Conservation (phyloP, 2,329 filamentous ascomycete genomes). For the Sporothrix phasma region DNA sequence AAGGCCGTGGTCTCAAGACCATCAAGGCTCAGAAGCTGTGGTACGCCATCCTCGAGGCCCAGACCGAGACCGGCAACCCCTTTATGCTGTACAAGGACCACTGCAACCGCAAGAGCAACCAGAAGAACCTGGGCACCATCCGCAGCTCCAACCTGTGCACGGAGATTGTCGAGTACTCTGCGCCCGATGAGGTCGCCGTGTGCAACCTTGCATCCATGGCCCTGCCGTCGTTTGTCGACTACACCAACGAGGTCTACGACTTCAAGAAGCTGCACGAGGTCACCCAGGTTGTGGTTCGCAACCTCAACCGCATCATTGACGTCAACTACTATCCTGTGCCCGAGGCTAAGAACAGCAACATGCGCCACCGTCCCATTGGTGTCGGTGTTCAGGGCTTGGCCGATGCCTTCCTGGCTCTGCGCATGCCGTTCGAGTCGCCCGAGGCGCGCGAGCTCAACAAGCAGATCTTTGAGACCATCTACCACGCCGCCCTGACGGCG, state of each 20-base stretch:
- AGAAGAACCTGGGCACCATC: conserved; percentile 98
- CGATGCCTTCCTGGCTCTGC: conserved; percentile 93
- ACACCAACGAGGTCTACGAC: conserved; percentile 75
- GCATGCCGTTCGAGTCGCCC: conserved; percentile 91
- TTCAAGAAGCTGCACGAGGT: conserved; percentile 97
- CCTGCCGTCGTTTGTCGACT: conserved; percentile 83
- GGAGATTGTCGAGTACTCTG: conserved; percentile 95
- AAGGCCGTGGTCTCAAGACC: conserved; percentile 79
- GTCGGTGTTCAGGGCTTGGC: conserved; percentile 96
- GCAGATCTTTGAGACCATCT: conserved; percentile 99
- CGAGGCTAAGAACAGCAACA: conserved; percentile 91
- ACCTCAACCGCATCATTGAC: conserved; percentile 97
- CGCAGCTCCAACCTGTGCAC: conserved; percentile 98
- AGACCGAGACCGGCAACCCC: conserved; percentile 97
- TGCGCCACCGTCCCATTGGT: conserved; percentile 91
- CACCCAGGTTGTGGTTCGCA: conserved; percentile 80
- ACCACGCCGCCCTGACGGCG: conserved; percentile 85
- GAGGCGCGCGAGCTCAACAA: conserved; percentile 91
- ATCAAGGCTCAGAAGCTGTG: conserved; percentile 98
- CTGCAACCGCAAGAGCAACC: conserved; percentile 99
- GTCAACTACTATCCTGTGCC: conserved; percentile 97
- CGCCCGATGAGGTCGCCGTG: conserved; percentile 95
- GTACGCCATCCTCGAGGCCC: conserved; percentile 96
- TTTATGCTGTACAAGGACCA: conserved; percentile 99
- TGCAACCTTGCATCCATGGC: conserved; percentile 96